Conservation (phyloP, 257 asterid species). For the Solanum bulbocastanum region DNA sequence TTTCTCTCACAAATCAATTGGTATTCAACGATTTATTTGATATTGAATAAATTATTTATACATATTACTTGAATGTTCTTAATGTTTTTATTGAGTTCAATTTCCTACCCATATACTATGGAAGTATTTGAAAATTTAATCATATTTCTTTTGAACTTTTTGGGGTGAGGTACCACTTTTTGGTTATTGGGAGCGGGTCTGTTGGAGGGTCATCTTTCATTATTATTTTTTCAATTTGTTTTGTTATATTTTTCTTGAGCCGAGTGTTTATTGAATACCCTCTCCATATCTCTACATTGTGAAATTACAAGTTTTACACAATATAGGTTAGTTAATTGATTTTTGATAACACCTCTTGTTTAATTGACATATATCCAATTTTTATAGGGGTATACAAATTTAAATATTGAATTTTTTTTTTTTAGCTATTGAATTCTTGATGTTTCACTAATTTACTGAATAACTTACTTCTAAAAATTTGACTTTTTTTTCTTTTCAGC, state of each 20-base stretch:
- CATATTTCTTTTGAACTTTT: background rate
- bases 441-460: background rate
- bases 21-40: background rate
- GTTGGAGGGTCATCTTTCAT: too few relatives aligned
- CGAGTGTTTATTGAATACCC: too few relatives aligned
- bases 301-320: background rate
- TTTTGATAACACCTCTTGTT: background rate
- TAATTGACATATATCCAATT: background rate
- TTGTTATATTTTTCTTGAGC: too few relatives aligned
- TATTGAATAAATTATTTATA: background rate
- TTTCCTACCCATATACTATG: background rate
- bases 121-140: background rate
- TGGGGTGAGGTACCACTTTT: background rate
- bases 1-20: background rate
- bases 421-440: background rate
- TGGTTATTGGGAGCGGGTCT: background rate
- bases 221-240: rapidly evolving
- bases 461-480: background rate
- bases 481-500: background rate
- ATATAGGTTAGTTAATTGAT: background rate
- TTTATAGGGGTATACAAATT: background rate
- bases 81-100: background rate
- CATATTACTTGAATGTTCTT: background rate
- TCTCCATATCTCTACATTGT: too few relatives aligned
- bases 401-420: background rate